Percentiles rank a stretch among this genome's conserved stretches.
Conservation (phyloP, 768 basidiomycete species). For the Russula vinacea region DNA sequence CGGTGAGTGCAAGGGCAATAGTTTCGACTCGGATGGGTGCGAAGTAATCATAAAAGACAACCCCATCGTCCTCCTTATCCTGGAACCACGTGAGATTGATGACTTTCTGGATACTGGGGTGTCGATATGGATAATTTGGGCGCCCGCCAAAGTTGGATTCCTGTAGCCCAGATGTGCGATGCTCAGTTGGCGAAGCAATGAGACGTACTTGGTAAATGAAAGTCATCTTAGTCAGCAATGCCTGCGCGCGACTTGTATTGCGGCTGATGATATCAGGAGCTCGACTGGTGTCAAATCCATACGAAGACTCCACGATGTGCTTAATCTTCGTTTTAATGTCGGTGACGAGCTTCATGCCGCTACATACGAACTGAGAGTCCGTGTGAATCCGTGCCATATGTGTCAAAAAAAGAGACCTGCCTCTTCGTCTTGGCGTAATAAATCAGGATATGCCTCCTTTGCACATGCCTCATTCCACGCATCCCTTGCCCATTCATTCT, state of each 20-base stretch:
- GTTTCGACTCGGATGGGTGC: conserved; percentile 1
- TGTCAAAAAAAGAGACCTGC: not conserved
- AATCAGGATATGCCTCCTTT: not conserved
- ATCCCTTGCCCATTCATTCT: not conserved
- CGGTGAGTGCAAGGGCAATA: conserved; percentile 13
- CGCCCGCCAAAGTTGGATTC: not conserved
- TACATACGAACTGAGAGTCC: not conserved
- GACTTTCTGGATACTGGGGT: conserved; percentile 14
- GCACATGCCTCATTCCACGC: conserved; percentile 10
- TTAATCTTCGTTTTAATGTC: conserved; percentile 2
- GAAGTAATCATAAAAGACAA: conserved; percentile 10
- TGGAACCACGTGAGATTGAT: conserved; percentile 21
- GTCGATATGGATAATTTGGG: conserved; percentile 10
- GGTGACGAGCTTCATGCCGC: not conserved
- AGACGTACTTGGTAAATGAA: conserved; percentile 19
- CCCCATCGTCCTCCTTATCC: conserved; percentile 2
- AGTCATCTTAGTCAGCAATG: not conserved
- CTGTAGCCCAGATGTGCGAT: not conserved
- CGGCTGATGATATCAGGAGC: conserved; percentile 10
- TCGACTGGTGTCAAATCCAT: conserved; percentile 19
- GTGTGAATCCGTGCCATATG: not conserved
- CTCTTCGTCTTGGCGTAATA: not conserved
- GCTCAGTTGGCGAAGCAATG: not conserved
- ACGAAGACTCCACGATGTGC: conserved; percentile 3
- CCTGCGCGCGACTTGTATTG: conserved; percentile 1